These are phyloP conservation scores for Thalassiosira profunda DNA, from an alignment of 108 stramenopile species.

Conservation along the genomic window DNA sequence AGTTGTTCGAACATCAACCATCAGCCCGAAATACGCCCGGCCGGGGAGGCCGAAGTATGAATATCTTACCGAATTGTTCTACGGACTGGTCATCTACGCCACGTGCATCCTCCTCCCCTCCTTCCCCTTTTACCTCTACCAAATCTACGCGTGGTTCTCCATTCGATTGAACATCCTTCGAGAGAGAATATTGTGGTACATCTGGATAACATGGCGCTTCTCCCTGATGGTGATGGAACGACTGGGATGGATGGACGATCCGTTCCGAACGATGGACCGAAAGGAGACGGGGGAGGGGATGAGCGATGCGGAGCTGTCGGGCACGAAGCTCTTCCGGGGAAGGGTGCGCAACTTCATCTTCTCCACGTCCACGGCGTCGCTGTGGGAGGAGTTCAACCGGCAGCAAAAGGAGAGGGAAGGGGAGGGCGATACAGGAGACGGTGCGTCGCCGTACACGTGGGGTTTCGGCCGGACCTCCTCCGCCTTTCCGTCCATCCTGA, in stretches of 20 bases:
- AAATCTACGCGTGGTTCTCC: not conserved
- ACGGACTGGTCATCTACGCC: slow-evolving; percentile 27
- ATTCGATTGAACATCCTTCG: slow-evolving; percentile 4
- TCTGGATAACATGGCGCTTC: slow-evolving; percentile 28
- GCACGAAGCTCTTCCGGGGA: not conserved
- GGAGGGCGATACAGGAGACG: not conserved
- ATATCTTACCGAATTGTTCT: slow-evolving; percentile 24
- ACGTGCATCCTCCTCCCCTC: slow-evolving; percentile 35
- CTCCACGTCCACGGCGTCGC: slow-evolving; percentile 18
- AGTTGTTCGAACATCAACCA: not conserved
- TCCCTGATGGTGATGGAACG: slow-evolving; percentile 13
- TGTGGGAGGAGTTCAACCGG: slow-evolving; percentile 46
- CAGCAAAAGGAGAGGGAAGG: slow-evolving; percentile 1
- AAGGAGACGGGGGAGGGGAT: not conserved
- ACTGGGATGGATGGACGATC: slow-evolving; percentile 18
- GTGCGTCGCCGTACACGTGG: slow-evolving; percentile 28
- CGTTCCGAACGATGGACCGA: not conserved
- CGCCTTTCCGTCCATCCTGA: slow-evolving; percentile 16
- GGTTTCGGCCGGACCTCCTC: slow-evolving; percentile 18
- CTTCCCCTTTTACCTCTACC: slow-evolving; percentile 21
- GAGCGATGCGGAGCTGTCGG: not conserved
- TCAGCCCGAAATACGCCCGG: slow-evolving; percentile 20
- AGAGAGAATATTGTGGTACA: slow-evolving; percentile 25
- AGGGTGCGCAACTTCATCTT: slow-evolving; percentile 22
- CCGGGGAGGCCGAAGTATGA: slow-evolving; percentile 38